phyloP scores from a whole-genome alignment of 352 stramenopile genomes.

The Phytopythium cucurbitacearum region DNA sequence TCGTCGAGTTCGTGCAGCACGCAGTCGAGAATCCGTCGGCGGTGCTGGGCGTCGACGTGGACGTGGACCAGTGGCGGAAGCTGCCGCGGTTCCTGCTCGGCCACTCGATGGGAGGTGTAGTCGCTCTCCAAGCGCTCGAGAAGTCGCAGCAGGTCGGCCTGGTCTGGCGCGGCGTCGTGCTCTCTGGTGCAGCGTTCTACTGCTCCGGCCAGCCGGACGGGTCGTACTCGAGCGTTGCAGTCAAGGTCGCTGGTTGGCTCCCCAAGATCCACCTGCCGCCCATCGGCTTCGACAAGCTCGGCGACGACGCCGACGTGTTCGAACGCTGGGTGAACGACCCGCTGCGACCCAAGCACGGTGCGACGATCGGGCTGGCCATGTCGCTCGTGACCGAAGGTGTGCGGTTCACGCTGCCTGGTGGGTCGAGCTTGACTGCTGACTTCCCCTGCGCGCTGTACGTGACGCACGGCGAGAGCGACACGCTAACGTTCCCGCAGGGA shows the following conservation, averaged over 20 bases:
- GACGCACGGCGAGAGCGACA: slow-evolving; percentile 33
- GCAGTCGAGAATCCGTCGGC: slow-evolving; percentile 17
- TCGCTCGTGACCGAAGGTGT: slow-evolving; percentile 21
- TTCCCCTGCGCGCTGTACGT: slow-evolving; percentile 31
- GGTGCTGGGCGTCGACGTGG: slow-evolving; percentile 20
- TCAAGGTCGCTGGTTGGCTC: slow-evolving; percentile 19
- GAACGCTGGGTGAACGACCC: slow-evolving; percentile 28
- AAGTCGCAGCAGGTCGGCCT: slow-evolving; percentile 14
- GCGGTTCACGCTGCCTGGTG: slow-evolving; percentile 13
- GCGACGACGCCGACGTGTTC: slow-evolving; percentile 21
- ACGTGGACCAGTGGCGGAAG: slow-evolving; percentile 14
- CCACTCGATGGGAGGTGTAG: slow-evolving; percentile 51
- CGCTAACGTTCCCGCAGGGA: slow-evolving; percentile 26
- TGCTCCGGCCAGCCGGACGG: slow-evolving; percentile 17
- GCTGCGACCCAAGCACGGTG: slow-evolving; percentile 22
- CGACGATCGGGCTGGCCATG: slow-evolving; percentile 17
- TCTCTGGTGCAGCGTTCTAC: slow-evolving; percentile 29
- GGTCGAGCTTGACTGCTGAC: slow-evolving; percentile 16
- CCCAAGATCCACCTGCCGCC: slow-evolving; percentile 27
- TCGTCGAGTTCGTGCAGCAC: slow-evolving; percentile 47
- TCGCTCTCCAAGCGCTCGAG: slow-evolving; percentile 23
- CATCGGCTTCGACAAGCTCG: slow-evolving; percentile 23
- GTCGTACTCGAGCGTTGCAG: slow-evolving; percentile 9
- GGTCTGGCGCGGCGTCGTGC: slow-evolving; percentile 35
- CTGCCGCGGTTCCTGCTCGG: slow-evolving; percentile 52